Conservation (phyloP, 352 stramenopile genomes). For the Aphanomyces cochlioides region DNA sequence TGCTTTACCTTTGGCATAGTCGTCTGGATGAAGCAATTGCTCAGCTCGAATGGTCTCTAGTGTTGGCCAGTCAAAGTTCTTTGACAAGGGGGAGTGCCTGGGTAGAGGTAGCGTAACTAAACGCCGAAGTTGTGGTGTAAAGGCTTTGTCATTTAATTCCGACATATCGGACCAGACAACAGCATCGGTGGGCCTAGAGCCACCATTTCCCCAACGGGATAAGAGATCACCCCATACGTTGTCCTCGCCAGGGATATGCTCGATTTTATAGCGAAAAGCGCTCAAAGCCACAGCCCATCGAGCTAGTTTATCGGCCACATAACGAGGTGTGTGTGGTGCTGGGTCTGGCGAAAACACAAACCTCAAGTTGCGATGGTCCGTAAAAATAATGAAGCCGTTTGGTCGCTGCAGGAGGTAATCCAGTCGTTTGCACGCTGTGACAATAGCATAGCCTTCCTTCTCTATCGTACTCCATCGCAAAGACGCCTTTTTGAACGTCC, state of each 20-base stretch:
- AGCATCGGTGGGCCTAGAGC: not conserved
- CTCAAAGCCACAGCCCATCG: slow-evolving; percentile 32
- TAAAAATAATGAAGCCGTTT: slow-evolving; percentile 35
- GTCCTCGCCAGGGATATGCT: slow-evolving; percentile 32
- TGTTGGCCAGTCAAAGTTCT: not conserved
- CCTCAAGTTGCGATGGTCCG: slow-evolving; percentile 35
- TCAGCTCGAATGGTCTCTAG: not conserved
- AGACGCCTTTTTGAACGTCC: slow-evolving; percentile 27
- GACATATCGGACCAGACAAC: slow-evolving; percentile 5
- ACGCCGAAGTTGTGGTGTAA: not conserved
- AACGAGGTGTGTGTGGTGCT: not conserved
- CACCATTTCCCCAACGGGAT: slow-evolving; percentile 29
- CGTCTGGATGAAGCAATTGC: not conserved
- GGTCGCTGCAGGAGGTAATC: slow-evolving; percentile 32
- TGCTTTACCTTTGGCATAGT: slow-evolving; percentile 25
- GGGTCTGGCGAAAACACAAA: slow-evolving; percentile 32
- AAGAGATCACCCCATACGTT: slow-evolving; percentile 42
- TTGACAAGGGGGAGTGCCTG: too few relatives aligned
- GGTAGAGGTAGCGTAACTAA: not conserved
- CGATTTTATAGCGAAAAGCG: slow-evolving; percentile 35
- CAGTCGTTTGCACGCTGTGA: slow-evolving; percentile 34
- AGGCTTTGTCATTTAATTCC: slow-evolving; percentile 25
- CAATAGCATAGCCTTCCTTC: slow-evolving; percentile 35
- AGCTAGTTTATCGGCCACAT: slow-evolving; percentile 38
- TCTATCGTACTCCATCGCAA: slow-evolving; percentile 34